These are phyloP conservation scores for Neonectria ditissima DNA, from an alignment of 2,329 filamentous ascomycete genomes.

Conservation along the genomic window DNA sequence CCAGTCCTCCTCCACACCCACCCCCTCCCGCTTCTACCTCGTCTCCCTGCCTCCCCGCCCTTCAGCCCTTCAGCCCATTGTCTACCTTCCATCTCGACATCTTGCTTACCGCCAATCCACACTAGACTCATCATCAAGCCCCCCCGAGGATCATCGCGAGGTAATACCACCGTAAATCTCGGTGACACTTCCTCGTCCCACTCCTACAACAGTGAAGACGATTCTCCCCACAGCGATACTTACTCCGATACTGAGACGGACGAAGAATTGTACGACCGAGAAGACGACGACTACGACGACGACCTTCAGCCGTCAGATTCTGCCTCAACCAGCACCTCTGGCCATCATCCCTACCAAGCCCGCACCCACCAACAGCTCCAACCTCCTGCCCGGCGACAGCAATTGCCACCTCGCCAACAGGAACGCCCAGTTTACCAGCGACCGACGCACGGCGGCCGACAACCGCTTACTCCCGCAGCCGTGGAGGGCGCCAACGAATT, in stretches of 20 bases:
- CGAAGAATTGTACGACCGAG: conserved; percentile 55
- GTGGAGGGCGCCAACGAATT: conserved; percentile 76
- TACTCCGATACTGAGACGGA: conserved; percentile 45
- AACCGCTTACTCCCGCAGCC: conserved; percentile 63
- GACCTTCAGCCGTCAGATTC: conserved; percentile 70
- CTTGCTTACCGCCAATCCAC: conserved; percentile 19
- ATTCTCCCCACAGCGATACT: conserved; percentile 49
- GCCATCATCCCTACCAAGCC: conserved; percentile 30
- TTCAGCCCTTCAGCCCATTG: conserved; percentile 22
- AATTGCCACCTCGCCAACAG: conserved; percentile 50
- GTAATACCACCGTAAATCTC: conserved; percentile 38
- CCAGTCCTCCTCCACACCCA: conserved; percentile 30
- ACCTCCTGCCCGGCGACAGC: conserved; percentile 45
- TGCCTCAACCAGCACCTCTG: conserved; percentile 56
- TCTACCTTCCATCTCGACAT: conserved; percentile 21
- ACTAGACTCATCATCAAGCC: conserved; percentile 38
- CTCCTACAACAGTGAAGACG: conserved; percentile 56
- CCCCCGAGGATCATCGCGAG: conserved; percentile 38
- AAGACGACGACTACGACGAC: conserved; percentile 57
- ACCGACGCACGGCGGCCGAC: conserved; percentile 36
- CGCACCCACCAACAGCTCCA: conserved; percentile 52
- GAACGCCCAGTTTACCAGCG: conserved; percentile 41
- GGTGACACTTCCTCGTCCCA: conserved; percentile 46
- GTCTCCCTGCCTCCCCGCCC: conserved; percentile 31
- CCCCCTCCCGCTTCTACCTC: conserved; percentile 32